A percentile compares a stretch with the other conserved stretches of the same genome.
phyloP scores from a whole-genome alignment of 164 flowering plant genomes.

The Macadamia tetraphylla region DNA sequence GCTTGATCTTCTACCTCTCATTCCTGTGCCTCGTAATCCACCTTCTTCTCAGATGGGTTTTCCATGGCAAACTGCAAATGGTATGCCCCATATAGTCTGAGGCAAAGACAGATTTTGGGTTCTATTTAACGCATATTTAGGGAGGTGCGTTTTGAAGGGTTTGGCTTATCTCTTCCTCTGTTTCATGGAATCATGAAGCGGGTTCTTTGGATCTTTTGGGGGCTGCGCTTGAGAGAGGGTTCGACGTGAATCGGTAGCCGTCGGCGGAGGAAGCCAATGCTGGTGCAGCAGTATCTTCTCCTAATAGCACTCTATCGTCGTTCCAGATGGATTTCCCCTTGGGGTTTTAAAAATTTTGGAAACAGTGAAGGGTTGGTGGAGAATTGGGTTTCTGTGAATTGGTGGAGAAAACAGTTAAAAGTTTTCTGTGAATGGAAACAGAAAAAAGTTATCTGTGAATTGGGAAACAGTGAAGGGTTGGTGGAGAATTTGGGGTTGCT shows the following conservation, averaged over 20 bases:
- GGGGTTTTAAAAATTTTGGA: slow-evolving; percentile 24
- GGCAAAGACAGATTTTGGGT: no score
- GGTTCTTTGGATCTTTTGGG: slow-evolving; percentile 27
- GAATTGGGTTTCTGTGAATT: slow-evolving; percentile 20
- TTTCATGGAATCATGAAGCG: slow-evolving; percentile 26
- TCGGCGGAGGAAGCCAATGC: slow-evolving; percentile 33
- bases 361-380: slow-evolving; percentile 31
- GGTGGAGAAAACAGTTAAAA: background rate
- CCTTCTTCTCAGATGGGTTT: slow-evolving; percentile 10
- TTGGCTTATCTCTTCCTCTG: background rate
- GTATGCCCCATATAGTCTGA: slow-evolving; percentile 17
- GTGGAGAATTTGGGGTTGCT: slow-evolving; percentile 5
- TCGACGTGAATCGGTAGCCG: slow-evolving; percentile 49
- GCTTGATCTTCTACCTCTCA: slow-evolving; percentile 48
- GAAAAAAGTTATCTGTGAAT: no score
- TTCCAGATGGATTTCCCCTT: slow-evolving; percentile 57
- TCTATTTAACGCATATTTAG: no score
- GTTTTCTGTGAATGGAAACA: no score
- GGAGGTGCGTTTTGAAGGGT: background rate
- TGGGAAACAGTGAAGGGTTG: no score
- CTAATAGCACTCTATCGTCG: slow-evolving; percentile 53
- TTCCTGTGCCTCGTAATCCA: slow-evolving; percentile 32
- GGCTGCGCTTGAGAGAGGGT: slow-evolving; percentile 23
- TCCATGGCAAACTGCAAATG: slow-evolving; percentile 35
- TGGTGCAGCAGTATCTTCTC: slow-evolving; percentile 48